Evolutionary conservation across 164 flowering plant species (phyloP), one percentile per base, ranked within the genome.

Genomic region (Umbilicus rupestris): DNA sequence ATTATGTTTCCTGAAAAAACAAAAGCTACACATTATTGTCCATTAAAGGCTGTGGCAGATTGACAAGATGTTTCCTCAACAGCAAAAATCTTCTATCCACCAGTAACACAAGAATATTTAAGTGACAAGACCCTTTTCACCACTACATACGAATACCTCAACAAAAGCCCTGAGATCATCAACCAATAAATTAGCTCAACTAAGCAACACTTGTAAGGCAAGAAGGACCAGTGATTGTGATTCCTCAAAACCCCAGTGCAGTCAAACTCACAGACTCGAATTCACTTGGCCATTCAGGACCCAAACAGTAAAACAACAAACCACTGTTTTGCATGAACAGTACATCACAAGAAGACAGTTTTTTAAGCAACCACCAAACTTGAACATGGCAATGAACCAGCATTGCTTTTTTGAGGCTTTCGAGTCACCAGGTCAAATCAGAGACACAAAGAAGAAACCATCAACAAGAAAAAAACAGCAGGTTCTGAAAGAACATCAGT

Each of bases 281-380:
- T 26, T 55, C 12, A 12, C n/a, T 26, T 3, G 24, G 58, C 58
- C 29, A 33, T 55, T 55, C 60, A 26, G 12, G 17, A 55, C 3
- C 4, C 60, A 55, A n/a, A 55, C 19, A 55, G 60, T 55, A 55
- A 55, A 33, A 55, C n/a, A 55, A 55, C 59, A 55, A 55, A 28
- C 60, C 60, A 55, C 7, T 10, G 60, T 55, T 26, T 12, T 9
- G 16, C 44, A 9, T n/a, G n/a, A n/a, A 41, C 12, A 28, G 60
- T 55, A 55, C 58, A 55, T 55, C 31, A 15, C 60, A 55, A 55
- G 14, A 55, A 28, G 22, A 28, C 60, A 55, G n/a, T n/a, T 26
- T 33, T 33, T 5, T 11, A 28, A 17, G 29, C 33, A 35, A 26
- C 3, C 60, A 55, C 60, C 33, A 26, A 14, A 55, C 33, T 12